Evolutionary conservation across 1,139 yeast species (phyloP), one percentile per base, ranked within the genome.

Genomic region (Arxiozyma slooffiae): DNA sequence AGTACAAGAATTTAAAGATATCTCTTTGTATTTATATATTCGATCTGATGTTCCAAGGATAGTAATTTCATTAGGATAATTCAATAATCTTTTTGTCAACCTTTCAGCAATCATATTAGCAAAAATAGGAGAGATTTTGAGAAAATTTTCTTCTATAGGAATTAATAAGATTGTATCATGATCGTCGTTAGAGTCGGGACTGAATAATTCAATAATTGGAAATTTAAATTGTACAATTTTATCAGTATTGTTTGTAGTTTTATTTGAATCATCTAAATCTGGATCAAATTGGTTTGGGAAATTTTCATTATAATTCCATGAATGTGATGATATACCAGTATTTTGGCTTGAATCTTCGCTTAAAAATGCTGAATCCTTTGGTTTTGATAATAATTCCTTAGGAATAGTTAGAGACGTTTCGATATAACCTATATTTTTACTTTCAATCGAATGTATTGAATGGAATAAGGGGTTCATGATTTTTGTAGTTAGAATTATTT

Each of bases 11-110:
- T 38, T 41, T 16, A 47, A 22, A 20, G 54, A 41, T 4, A 61
- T 43, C 21, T 24, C 38, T 49, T 60, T 63, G 30, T 59, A 22
- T 14, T 50, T 52, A 20, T 55, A 53, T 14, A 64, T 51, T 46
- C 60, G 57, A 48, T 65, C 69, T 2, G 67, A 63, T n/a, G 62
- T 53, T 8, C 67, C 67, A 20, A 62, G 41, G 9, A 61, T 43
- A 7, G 52, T 36, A 2, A 58, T 47, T n/a, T 55, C 37, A 30
- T 36, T 38, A 4, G 39, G 38, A 8, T 21, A 24, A 41, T 34
- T 18, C 9, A 30, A 47, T 38, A 53, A 44, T 11, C 34, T 38
- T 7, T 52, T 49, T 7, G 54, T 41, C 4, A 52, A 44, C 41
- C 52, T 34, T 22, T 50, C 52, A n/a, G 59, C 55, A 39, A 61